phyloP scores from a whole-genome alignment of 2,329 filamentous ascomycete species.

The Sporothrix schenckii region DNA sequence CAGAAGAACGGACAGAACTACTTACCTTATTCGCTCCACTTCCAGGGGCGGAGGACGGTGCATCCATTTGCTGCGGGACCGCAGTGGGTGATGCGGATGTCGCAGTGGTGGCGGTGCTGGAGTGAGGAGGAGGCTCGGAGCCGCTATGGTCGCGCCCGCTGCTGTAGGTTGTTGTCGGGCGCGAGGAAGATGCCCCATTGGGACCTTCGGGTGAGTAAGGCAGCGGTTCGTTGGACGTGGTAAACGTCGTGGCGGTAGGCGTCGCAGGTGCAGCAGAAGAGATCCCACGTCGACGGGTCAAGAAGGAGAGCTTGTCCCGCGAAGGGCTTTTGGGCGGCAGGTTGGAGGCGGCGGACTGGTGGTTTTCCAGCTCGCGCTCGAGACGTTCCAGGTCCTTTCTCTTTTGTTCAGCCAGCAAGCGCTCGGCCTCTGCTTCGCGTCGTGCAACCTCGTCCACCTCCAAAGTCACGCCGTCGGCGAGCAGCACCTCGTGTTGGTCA shows the following conservation, averaged over 20 bases:
- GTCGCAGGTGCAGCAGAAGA: constrained; percentile 24
- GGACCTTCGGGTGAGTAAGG: constrained; percentile 16
- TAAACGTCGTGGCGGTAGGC: constrained; percentile 34
- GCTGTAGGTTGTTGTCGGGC: constrained; percentile 41
- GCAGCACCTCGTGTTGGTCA: constrained; percentile 26
- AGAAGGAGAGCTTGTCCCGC: constrained; percentile 53
- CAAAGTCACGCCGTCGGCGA: constrained; percentile 40
- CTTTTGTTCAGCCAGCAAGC: constrained; percentile 55
- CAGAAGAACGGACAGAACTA: not conserved
- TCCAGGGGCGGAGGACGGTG: constrained; percentile 79
- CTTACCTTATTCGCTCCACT: constrained; percentile 59
- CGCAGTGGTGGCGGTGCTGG: not conserved
- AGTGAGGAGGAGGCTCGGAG: constrained; percentile 13
- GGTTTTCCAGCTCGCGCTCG: constrained; percentile 48
- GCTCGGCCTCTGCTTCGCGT: constrained; percentile 53
- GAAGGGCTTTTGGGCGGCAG: constrained; percentile 46
- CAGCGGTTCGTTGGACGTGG: not conserved
- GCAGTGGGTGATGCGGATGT: not conserved
- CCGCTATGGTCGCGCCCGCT: constrained; percentile 43
- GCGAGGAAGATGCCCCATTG: constrained; percentile 43
- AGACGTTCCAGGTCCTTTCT: constrained; percentile 53
- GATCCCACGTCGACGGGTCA: constrained; percentile 48
- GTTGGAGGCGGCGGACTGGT: constrained; percentile 39
- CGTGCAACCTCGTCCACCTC: constrained; percentile 48
- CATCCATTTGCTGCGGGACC: constrained; percentile 60